Evolutionary conservation across 75 land plant genomes (phyloP), one percentile per base, ranked within the genome.

Genomic region (Pinus tabuliformis): DNA sequence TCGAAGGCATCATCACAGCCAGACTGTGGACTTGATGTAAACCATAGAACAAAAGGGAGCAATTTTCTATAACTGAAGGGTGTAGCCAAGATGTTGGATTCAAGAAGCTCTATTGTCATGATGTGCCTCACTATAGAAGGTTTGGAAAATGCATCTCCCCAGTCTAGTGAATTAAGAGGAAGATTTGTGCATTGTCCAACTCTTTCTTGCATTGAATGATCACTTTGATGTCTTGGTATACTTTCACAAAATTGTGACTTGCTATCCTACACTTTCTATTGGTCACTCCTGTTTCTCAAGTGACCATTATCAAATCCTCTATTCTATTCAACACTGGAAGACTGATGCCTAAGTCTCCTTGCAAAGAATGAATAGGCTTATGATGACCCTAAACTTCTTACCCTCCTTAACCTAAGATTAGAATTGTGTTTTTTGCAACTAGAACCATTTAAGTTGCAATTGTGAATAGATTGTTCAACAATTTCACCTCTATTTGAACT

Each of bases 331-430:
- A 42, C 21, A 22, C 22, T 68, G 39, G 72, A 68, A 7, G 14
- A 21, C 49, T 68, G 72, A 20, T 22, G n/a, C 45, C 14, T 68
- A 33, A 73, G 73, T 59, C 58, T 77, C 58, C 74, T 74, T 2
- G 87, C 76, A 58, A 86, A 76, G 14, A 80, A 42, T 49, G 85
- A 74, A 73, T 73, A 72, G 37, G 77, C 76, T n/a, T 84, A 70
- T 5, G 84, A 77, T 52, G 91, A 86, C 6, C 91, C 86, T 54
- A 81, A 60, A 70, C 88, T 81, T 28, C 39, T 75, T 16, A 84
- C 81, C 76, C 86, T 81, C 70, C 58, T 74, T 21, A 89, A 73
- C 57, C 83, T 78, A 26, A 77, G 74, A 37, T 86, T 66, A 7
- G 80, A 37, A 70, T 75, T 70, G 28, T 76, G 80, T 59, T 83